phyloP scores from a whole-genome alignment of 805 yeast species.

The Kockiozyma suomiensis region DNA sequence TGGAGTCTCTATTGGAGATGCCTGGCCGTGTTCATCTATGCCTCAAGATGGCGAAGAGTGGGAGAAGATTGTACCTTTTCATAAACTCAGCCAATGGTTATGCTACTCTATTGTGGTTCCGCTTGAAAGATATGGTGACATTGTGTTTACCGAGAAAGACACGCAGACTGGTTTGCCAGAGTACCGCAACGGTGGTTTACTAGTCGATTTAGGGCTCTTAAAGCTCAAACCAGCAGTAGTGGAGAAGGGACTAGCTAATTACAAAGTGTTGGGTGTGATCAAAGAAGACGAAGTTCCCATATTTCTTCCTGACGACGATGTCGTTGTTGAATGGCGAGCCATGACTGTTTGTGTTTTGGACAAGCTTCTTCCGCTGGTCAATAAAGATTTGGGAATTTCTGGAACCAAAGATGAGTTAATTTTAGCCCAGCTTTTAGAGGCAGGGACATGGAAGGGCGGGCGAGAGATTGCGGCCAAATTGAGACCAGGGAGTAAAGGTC shows the following conservation, averaged over 20 bases:
- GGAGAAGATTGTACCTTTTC: conserved; percentile 59
- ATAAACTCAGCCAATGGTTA: conserved; percentile 68
- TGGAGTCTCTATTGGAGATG: conserved; percentile 62
- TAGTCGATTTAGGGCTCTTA: conserved; percentile 59
- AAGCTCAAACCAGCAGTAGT: conserved; percentile 49
- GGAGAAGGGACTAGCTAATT: conserved; percentile 46
- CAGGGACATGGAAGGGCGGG: conserved; percentile 66
- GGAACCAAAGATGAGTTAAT: conserved; percentile 42
- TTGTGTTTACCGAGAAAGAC: conserved; percentile 13
- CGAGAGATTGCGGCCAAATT: conserved; percentile 57
- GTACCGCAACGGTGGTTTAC: conserved; percentile 65
- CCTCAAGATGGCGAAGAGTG: conserved; percentile 42
- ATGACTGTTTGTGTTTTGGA: conserved; percentile 61
- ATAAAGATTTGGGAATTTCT: conserved; percentile 47
- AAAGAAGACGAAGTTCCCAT: conserved; percentile 47
- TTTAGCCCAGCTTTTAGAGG: conserved; percentile 64
- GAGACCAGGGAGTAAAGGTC: conserved; percentile 57
- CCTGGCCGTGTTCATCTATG: conserved; percentile 50
- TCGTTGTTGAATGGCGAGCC: conserved; percentile 70
- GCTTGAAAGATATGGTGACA: conserved; percentile 41
- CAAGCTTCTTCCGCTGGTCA: conserved; percentile 54
- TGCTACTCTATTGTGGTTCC: conserved; percentile 63
- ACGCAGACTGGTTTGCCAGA: conserved; percentile 61
- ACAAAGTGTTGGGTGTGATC: conserved; percentile 37
- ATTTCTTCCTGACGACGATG: conserved; percentile 58